Base-by-base conservation (phyloP, 2,329 filamentous ascomycete species). In the Grosmannia penicillata region DNA sequence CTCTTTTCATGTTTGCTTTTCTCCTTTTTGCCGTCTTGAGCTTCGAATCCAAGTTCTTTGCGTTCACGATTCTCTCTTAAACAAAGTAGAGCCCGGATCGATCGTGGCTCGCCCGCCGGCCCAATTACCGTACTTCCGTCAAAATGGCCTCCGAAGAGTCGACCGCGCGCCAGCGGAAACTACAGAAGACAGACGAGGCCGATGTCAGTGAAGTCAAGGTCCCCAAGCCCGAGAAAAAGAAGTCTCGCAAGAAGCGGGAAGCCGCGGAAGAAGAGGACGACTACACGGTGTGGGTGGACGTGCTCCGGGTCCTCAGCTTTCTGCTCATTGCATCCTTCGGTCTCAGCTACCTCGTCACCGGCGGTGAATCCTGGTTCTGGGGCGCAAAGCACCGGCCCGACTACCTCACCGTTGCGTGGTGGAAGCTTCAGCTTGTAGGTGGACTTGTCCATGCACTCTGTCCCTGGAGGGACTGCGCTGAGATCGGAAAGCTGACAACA, bases 311-410 rank as follows among this genome's bases (percentile, higher is more conserved):
- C 23, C 51, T 86, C 33, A 68, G 68, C 24, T 82, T 82, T 39
- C 56, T 87, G 13, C 47, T 79, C 25, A 48, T 83, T 31, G 70
- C 78, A 33, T 82, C 75, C 19, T 73, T 68, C 50, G 76, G 71
- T 15, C 63, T 87, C 39, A 86, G 81, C 59, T 89, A 87, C 58
- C 72, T 87, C 46, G 66, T 82, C 48, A 85, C 80, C 32, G 66
- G 69, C 44, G 79, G 79, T 44, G 72, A 83, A 53, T 78, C 72
- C 42, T 65, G 78, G 46, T 67, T 75, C 41, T 91, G 81, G 79
- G 76, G 65, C 45, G 57, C 69, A 53, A 60, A 62, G 66, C 47
- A 78, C 63, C 62, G 66, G 59, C 59, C 81, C 59, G 50, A 78
- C 61, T 76, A 80, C 63, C 51, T 78, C 60, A 53, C 66, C 54